Percentiles rank a stretch among this genome's conserved stretches.
Conservation (phyloP, 441 rosid species). For the Adansonia grandidieri region DNA sequence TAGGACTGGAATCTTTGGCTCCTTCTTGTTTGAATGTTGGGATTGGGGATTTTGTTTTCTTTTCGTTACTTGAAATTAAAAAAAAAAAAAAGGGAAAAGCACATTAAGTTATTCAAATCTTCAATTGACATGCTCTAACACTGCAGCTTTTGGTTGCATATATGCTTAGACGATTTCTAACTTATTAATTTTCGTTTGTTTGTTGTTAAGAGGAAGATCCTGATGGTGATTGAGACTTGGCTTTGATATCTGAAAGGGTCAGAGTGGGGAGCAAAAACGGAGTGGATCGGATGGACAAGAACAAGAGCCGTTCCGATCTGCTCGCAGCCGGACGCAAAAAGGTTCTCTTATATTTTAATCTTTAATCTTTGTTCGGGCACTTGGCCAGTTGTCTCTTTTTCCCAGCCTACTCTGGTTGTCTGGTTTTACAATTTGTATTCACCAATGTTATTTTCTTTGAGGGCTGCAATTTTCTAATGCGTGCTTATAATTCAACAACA, state of each 20-base stretch:
- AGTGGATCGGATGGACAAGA: constrained; percentile 88
- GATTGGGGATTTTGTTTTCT: neutral
- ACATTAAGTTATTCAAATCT: constrained; percentile 1
- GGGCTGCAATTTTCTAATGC: neutral
- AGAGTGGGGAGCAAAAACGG: constrained; percentile 32
- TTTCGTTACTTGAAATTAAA: neutral
- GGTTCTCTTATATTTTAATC: constrained; percentile 42
- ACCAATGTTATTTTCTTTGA: neutral
- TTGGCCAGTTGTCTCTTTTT: neutral
- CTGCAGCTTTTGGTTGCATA: neutral
- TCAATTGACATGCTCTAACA: neutral
- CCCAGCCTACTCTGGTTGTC: neutral
- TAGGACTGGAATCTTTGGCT: neutral
- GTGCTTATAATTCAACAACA: neutral
- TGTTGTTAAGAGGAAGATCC: constrained; percentile 35
- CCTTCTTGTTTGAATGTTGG: neutral
- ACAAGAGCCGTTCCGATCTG: constrained; percentile 85
- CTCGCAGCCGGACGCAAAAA: constrained; percentile 96
- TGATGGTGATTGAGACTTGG: constrained; percentile 44
- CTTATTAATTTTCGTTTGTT: neutral
- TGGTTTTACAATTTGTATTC: neutral
- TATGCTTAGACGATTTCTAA: constrained; percentile 4
- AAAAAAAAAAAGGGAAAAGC: neutral
- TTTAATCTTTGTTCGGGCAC: neutral
- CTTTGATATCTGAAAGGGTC: constrained; percentile 35